Percentiles rank a stretch among this genome's conserved stretches.
phyloP scores from a whole-genome alignment of 345 rosid genomes.

The Bretschneidera sinensis region DNA sequence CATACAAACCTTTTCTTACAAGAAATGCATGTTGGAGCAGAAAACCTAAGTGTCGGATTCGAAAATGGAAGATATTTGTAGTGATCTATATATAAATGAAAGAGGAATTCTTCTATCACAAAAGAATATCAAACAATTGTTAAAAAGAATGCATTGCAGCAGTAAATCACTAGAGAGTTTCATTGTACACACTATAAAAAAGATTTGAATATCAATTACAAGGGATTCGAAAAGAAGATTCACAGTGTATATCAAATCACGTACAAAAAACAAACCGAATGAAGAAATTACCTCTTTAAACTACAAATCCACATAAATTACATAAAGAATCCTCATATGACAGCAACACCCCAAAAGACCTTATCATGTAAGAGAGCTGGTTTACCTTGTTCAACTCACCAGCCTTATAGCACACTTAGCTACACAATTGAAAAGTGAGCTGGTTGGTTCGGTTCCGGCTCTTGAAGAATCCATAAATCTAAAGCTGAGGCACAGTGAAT shows the following conservation, averaged over 20 bases:
- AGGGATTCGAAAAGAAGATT: conserved; percentile 2
- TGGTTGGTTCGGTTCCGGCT: conserved; percentile 1
- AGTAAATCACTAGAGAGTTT: neutral
- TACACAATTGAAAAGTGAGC: neutral
- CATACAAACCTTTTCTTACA: neutral
- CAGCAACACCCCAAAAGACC: neutral
- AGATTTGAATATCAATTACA: conserved; percentile 1
- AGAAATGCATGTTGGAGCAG: neutral
- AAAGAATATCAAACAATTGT: neutral
- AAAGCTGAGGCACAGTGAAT: neutral
- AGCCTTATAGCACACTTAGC: conserved; percentile 8
- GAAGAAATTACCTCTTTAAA: conserved; percentile 6
- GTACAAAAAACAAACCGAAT: conserved; percentile 1
- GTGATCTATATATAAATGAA: neutral
- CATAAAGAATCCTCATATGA: conserved; percentile 2
- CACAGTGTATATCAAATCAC: neutral
- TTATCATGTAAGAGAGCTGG: neutral
- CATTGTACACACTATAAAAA: neutral
- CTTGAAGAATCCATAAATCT: neutral
- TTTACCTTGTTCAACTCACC: conserved; percentile 8
- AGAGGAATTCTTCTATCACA: neutral
- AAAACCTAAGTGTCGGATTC: conserved; percentile 15
- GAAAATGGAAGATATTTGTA: neutral
- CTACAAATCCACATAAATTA: conserved; percentile 11
- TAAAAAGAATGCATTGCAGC: no score